Evolutionary conservation across 108 stramenopile genomes (phyloP), one percentile per base, ranked within the genome.

Genomic region (Pseudonitzschia delicatissima): DNA sequence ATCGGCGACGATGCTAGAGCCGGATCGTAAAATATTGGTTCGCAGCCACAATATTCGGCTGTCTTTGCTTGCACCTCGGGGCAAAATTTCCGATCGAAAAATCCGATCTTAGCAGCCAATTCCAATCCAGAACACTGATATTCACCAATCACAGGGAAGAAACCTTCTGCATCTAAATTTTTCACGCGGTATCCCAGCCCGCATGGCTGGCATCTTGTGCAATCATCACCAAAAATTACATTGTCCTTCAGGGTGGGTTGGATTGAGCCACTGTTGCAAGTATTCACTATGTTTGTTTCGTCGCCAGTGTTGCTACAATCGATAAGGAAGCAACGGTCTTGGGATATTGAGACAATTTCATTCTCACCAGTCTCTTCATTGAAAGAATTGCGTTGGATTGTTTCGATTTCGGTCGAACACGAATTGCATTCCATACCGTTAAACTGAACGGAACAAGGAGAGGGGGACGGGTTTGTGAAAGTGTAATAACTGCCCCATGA

Each of bases 61-160:
- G 60, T 15, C 32, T 23, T 9, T 17, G 37, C n/a, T 61, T 61
- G 60, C 20, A 61, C 18, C 6, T 61, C 60, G 9, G 12, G 12
- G 37, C 60, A 61, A 3, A 61, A 33, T 21, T 61, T 23, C 15
- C 60, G 36, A 21, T 42, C 34, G 23, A 61, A 61, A 40, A 40
- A 61, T 2, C 60, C 60, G 20, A 36, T 61, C 20, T 26, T 40
- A 26, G 31, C 32, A 4, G 36, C 60, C 11, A 61, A 26, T 61
- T 61, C 60, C 23, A 61, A 40, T 42, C 60, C 60, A 20, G 60
- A 40, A 42, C 60, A 61, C 0, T 25, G 35, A 0, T 61, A 61
- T 5, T 61, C 18, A 11, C 60, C 60, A 37, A 61, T 42, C 0
- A 61, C 37, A 1, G 60, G 60, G 40, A 61, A 61, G 26, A 0